These are phyloP conservation scores for Ilex asprella DNA, from an alignment of 257 asterid genomes.

Conservation along the genomic window DNA sequence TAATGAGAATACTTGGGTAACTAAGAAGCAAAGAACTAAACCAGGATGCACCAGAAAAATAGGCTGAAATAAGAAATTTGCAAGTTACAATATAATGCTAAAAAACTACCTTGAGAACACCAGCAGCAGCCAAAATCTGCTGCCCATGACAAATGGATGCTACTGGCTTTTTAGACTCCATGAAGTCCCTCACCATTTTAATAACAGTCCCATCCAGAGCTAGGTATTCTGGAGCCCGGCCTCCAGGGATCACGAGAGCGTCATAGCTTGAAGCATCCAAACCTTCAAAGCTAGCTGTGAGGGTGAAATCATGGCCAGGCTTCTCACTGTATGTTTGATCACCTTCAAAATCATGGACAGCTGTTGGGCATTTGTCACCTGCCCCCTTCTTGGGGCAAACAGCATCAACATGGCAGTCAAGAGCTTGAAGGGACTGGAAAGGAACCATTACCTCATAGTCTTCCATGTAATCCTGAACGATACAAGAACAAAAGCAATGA, in stretches of 20 bases:
- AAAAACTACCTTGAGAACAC: conserved; percentile 67
- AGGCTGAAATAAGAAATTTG: not conserved
- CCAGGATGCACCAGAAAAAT: too few relatives aligned
- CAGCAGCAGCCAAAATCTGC: conserved; percentile 94
- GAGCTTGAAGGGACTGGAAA: conserved; percentile 85
- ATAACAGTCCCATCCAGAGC: conserved; percentile 65
- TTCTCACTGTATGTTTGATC: conserved; percentile 97
- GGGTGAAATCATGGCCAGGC: conserved; percentile 84
- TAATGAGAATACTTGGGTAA: not conserved
- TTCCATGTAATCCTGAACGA: conserved; percentile 88
- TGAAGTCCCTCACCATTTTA: conserved; percentile 60
- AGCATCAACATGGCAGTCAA: conserved; percentile 83
- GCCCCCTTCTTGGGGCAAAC: conserved; percentile 71
- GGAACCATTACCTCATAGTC: conserved; percentile 94
- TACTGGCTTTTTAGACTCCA: conserved; percentile 78
- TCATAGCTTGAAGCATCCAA: conserved; percentile 64
- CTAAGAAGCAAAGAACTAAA: not conserved
- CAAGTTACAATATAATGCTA: not conserved
- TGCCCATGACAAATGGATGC: conserved; percentile 98
- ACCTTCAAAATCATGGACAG: conserved; percentile 96
- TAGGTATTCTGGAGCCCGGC: conserved; percentile 94
- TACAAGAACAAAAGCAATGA: not conserved
- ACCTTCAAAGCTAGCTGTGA: conserved; percentile 55
- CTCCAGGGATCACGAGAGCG: conserved; percentile 94
- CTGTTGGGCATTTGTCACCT: conserved; percentile 75